These are phyloP conservation scores for Diddensiella santjacobensis DNA, from an alignment of 805 yeast species.

Conservation along the genomic window DNA sequence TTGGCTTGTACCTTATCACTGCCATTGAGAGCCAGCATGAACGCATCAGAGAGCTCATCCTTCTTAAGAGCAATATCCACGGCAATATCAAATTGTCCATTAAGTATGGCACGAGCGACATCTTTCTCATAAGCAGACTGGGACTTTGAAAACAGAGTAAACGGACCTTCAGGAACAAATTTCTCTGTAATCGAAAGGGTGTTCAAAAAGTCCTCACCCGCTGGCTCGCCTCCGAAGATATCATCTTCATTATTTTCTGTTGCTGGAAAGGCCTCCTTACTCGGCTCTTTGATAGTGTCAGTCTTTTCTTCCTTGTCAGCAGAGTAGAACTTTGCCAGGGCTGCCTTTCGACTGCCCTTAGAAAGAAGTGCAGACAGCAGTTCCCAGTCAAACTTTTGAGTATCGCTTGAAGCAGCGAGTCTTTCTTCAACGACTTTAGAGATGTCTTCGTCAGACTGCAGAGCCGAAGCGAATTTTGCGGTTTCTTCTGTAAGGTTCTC, in stretches of 20 bases:
- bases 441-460: conserved; percentile 36
- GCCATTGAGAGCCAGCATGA: conserved; percentile 67
- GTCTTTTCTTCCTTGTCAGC: conserved; percentile 22
- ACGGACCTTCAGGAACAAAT: conserved; percentile 32
- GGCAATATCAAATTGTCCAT: conserved; percentile 63
- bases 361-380: conserved; percentile 34
- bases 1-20: conserved; percentile 54
- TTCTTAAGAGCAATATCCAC: conserved; percentile 61
- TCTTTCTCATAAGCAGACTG: conserved; percentile 39
- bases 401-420: conserved; percentile 18
- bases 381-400: conserved; percentile 35
- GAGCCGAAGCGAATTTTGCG: conserved; percentile 51
- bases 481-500: conserved; percentile 33
- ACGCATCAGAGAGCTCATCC: conserved; percentile 70
- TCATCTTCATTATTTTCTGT: conserved; percentile 36
- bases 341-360: conserved; percentile 22
- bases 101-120: conserved; percentile 50
- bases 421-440: conserved; percentile 18
- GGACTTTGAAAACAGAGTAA: conserved; percentile 30
- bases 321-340: conserved; percentile 19
- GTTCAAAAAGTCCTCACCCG: conserved; percentile 27
- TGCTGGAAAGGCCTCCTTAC: conserved; percentile 23
- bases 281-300: conserved; percentile 9
- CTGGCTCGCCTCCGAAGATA: conserved; percentile 33
- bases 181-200: conserved; percentile 27